A percentile compares a stretch with the other conserved stretches of the same genome.
phyloP scores from a whole-genome alignment of 768 basidiomycete genomes.

The Crassisporium funariophilum region DNA sequence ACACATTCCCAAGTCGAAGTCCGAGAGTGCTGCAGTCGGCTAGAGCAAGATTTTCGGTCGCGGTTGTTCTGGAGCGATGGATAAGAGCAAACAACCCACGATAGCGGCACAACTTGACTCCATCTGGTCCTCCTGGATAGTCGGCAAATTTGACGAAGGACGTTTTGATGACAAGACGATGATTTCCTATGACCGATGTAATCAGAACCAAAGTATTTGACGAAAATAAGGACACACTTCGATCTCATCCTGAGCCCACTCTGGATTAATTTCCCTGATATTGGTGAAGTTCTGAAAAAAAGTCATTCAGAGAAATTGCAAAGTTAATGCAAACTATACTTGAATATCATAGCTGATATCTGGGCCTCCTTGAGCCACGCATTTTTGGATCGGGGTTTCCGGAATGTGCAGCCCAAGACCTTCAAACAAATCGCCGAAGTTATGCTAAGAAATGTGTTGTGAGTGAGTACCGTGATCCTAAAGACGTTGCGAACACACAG shows the following conservation, averaged over 20 bases:
- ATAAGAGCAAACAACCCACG: constrained; percentile 13
- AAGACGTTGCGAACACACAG: constrained; percentile 9
- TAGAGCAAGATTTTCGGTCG: no score
- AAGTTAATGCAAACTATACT: constrained; percentile 23
- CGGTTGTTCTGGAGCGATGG: no score
- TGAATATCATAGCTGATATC: constrained; percentile 46
- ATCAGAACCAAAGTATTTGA: background rate
- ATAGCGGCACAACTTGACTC: constrained; percentile 20
- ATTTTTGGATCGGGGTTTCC: background rate
- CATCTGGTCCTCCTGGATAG: constrained; percentile 33
- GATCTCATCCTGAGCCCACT: constrained; percentile 51
- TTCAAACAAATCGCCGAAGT: constrained; percentile 33
- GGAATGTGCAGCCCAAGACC: constrained; percentile 19
- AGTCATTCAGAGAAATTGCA: background rate
- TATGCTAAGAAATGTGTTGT: constrained; percentile 25
- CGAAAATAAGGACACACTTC: constrained; percentile 37
- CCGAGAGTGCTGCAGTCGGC: constrained; percentile 26
- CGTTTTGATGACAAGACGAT: constrained; percentile 46
- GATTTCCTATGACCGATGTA: constrained; percentile 40
- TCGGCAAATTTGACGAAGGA: constrained; percentile 28
- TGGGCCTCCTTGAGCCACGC: constrained; percentile 4
- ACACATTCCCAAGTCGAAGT: constrained; percentile 36
- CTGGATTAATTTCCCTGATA: constrained; percentile 42
- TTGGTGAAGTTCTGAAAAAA: constrained; percentile 41
- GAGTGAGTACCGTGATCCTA: background rate